Evolutionary conservation across 2,329 filamentous ascomycete genomes (phyloP).

Genomic region (Leptodontidium sp.): DNA sequence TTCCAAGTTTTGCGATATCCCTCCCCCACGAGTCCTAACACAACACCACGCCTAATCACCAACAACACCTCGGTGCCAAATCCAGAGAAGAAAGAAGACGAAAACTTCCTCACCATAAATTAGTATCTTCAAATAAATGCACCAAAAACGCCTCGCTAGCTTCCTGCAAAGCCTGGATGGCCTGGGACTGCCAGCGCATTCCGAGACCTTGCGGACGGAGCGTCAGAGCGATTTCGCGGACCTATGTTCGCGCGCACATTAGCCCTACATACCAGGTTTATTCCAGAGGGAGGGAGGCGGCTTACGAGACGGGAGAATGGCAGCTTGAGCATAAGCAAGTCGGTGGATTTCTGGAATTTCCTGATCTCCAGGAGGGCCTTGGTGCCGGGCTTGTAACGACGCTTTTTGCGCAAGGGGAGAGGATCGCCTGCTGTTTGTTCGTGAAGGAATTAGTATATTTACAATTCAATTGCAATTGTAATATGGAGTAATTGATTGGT

Average conservation of each 20-base stretch:
- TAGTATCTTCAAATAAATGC: constrained; percentile 95
- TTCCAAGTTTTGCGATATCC: background rate
- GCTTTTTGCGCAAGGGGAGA: constrained; percentile 66
- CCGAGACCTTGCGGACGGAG: constrained; percentile 70
- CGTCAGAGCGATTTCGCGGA: constrained; percentile 76
- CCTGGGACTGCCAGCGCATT: constrained; percentile 95
- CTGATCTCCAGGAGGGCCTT: constrained; percentile 91
- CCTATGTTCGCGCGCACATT: constrained; percentile 47
- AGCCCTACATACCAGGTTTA: background rate
- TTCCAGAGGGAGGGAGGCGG: constrained; percentile 35
- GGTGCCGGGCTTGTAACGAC: constrained; percentile 80
- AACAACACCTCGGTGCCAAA: background rate
- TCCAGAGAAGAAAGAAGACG: background rate
- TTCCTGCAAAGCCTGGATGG: constrained; percentile 92
- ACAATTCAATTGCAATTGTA: background rate
- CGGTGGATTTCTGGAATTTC: constrained; percentile 87
- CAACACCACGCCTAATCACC: constrained; percentile 1
- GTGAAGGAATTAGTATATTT: background rate
- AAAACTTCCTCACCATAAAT: constrained; percentile 67
- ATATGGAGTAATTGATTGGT: background rate
- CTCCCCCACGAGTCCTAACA: background rate
- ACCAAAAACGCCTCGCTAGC: constrained; percentile 96
- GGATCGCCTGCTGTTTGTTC: constrained; percentile 72
- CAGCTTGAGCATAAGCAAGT: constrained; percentile 82
- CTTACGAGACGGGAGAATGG: constrained; percentile 79